Conservation (phyloP, 257 asterid genomes). For the Lavandula angustifolia region DNA sequence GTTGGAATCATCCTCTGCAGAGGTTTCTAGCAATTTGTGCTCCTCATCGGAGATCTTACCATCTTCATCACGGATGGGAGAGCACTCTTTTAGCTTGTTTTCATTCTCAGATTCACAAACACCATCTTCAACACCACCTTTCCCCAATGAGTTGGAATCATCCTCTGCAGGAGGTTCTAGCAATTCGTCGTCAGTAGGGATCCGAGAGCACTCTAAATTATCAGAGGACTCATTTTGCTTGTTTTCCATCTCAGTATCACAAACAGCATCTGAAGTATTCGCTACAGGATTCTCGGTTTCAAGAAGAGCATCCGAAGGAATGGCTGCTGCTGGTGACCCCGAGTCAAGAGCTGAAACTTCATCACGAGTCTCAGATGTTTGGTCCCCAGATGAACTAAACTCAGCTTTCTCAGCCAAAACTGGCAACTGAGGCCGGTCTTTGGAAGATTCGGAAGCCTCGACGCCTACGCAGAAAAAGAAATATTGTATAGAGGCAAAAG, state of each 20-base stretch:
- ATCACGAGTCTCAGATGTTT: conserved; percentile 24
- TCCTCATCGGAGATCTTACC: neutral
- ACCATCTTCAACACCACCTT: neutral
- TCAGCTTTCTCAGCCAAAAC: conserved; percentile 39
- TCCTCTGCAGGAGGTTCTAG: conserved; percentile 20
- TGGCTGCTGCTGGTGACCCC: conserved; percentile 22
- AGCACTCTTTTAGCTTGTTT: neutral
- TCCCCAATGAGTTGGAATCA: conserved; percentile 9
- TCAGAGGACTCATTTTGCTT: conserved; percentile 26
- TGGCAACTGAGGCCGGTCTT: conserved; percentile 35
- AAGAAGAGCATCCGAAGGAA: conserved; percentile 28
- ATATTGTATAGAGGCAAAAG: conserved; percentile 25
- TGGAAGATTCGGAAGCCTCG: conserved; percentile 36
- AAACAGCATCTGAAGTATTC: conserved; percentile 15
- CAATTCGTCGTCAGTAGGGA: neutral
- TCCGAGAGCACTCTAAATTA: conserved; percentile 24
- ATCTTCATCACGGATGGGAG: neutral
- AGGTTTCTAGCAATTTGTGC: conserved; percentile 2
- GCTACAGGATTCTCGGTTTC: conserved; percentile 25
- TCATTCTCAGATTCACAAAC: neutral
- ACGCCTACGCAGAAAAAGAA: conserved; percentile 35
- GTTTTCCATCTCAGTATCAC: conserved; percentile 23
- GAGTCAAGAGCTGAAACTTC: conserved; percentile 31
- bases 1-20: conserved; percentile 13
- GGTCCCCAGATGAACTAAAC: conserved; percentile 38